A percentile compares a stretch with the other conserved stretches of the same genome.
Conservation (phyloP, 2,329 filamentous ascomycete species). For the Botrytis hyacinthi region DNA sequence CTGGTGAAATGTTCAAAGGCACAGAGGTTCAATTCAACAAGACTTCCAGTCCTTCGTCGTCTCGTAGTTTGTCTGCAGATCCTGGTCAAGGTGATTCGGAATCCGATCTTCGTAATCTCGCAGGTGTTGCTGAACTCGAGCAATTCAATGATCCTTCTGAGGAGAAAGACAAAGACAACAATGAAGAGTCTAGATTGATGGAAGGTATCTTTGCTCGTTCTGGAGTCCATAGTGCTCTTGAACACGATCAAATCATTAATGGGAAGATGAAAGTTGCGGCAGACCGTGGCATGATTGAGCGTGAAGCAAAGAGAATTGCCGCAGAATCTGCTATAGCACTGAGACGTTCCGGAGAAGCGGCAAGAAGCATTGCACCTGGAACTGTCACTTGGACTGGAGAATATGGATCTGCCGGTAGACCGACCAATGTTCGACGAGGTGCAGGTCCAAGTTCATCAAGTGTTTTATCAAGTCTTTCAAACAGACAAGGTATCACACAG, state of each 20-base stretch:
- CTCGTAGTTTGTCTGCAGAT: slow-evolving; percentile 12
- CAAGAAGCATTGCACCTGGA: slow-evolving; percentile 71
- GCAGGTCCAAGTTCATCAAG: slow-evolving; percentile 53
- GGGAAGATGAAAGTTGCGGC: slow-evolving; percentile 69
- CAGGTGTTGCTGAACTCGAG: slow-evolving; percentile 63
- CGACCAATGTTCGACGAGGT: slow-evolving; percentile 48
- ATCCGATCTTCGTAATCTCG: slow-evolving; percentile 51
- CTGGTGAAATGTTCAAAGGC: slow-evolving; percentile 82
- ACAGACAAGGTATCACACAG: slow-evolving; percentile 47
- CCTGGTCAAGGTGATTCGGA: slow-evolving; percentile 38
- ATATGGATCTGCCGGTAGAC: slow-evolving; percentile 73
- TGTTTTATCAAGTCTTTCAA: slow-evolving; percentile 56
- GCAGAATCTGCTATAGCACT: slow-evolving; percentile 75
- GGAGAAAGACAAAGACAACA: slow-evolving; percentile 40
- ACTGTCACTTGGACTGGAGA: slow-evolving; percentile 93
- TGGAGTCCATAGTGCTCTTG: slow-evolving; percentile 84
- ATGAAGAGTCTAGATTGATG: slow-evolving; percentile 75
- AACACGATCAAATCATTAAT: slow-evolving; percentile 89
- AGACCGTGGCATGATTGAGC: slow-evolving; percentile 74
- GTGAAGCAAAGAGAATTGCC: slow-evolving; percentile 78
- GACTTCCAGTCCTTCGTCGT: slow-evolving; percentile 33
- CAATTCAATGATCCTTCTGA: slow-evolving; percentile 52
- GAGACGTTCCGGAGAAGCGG: slow-evolving; percentile 68
- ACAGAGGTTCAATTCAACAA: slow-evolving; percentile 69
- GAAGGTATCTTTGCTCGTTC: slow-evolving; percentile 84